Conservation (phyloP, 192 early-diverging fungal species). For the Coemansia sp. region DNA sequence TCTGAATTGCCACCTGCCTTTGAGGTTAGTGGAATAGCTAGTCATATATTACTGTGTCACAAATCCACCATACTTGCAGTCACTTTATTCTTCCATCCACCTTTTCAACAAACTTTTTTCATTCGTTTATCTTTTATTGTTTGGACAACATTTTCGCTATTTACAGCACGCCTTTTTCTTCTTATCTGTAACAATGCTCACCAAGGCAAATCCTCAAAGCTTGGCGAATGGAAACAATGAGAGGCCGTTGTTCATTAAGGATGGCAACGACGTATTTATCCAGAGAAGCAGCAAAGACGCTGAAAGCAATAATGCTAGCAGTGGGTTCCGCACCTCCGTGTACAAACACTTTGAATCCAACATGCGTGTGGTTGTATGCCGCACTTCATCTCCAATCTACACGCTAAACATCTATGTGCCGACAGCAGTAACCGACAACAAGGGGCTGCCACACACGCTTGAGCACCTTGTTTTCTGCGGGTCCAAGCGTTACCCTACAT, state of each 20-base stretch:
- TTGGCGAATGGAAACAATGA: neutral
- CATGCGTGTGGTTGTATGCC: conserved; percentile 65
- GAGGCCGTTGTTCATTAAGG: conserved; percentile 31
- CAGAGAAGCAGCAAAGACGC: conserved; percentile 21
- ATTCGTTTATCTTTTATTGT: neutral
- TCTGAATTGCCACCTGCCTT: no score
- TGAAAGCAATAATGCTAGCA: neutral
- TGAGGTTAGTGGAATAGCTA: no score
- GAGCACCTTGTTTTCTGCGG: conserved; percentile 85
- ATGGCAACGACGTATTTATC: conserved; percentile 24
- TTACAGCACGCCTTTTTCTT: neutral
- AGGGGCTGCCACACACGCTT: conserved; percentile 82
- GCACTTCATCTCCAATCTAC: conserved; percentile 66
- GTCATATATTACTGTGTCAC: no score
- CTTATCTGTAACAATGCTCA: neutral
- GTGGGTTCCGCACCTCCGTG: conserved; percentile 43
- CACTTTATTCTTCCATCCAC: no score
- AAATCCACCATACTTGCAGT: no score
- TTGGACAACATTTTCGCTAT: neutral
- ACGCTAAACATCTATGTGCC: conserved; percentile 75
- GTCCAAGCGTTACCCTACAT: conserved; percentile 62
- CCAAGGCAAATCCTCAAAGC: neutral
- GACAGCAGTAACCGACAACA: conserved; percentile 63
- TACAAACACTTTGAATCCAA: conserved; percentile 52
- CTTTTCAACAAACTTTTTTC: no score